Conservation (phyloP, 2,329 filamentous ascomycete species). For the Knufia fluminis region DNA sequence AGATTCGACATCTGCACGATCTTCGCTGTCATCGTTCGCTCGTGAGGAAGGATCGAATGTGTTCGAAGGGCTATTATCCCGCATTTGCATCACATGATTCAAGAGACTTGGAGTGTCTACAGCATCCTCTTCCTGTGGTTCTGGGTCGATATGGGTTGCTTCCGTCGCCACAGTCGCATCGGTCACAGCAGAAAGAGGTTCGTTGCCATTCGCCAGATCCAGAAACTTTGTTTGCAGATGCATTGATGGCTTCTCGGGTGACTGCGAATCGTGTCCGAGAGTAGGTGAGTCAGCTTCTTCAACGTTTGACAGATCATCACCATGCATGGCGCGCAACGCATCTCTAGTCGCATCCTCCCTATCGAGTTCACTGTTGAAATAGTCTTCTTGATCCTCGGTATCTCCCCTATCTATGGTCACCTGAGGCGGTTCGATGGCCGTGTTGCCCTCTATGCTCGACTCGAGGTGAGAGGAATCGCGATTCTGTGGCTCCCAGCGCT, state of each 20-base stretch:
- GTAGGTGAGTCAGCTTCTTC: slow-evolving; percentile 36
- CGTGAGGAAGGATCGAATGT: slow-evolving; percentile 27
- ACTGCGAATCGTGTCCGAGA: slow-evolving; percentile 32
- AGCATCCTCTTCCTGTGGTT: slow-evolving; percentile 47
- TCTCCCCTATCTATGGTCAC: neutral
- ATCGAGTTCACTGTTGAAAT: slow-evolving; percentile 14
- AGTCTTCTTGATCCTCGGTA: slow-evolving; percentile 15
- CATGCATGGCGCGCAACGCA: slow-evolving; percentile 18
- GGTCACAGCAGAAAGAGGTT: slow-evolving; percentile 44
- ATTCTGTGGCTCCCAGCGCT: neutral
- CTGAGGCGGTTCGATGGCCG: neutral
- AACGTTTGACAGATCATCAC: neutral
- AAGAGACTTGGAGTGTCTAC: slow-evolving; percentile 35
- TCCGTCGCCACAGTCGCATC: slow-evolving; percentile 54
- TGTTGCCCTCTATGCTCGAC: slow-evolving; percentile 29
- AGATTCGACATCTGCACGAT: slow-evolving; percentile 42
- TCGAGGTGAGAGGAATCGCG: slow-evolving; percentile 31
- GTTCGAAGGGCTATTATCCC: slow-evolving; percentile 36
- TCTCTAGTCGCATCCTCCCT: slow-evolving; percentile 21
- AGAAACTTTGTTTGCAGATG: slow-evolving; percentile 18
- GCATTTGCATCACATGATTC: slow-evolving; percentile 41
- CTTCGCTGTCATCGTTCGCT: slow-evolving; percentile 27
- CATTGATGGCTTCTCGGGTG: slow-evolving; percentile 13
- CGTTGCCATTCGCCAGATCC: slow-evolving; percentile 10
- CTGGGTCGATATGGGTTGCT: slow-evolving; percentile 54